Evolutionary conservation across 805 yeast genomes (phyloP), one percentile per base, ranked within the genome.

Genomic region (Cyberlindnera galapagoensis): DNA sequence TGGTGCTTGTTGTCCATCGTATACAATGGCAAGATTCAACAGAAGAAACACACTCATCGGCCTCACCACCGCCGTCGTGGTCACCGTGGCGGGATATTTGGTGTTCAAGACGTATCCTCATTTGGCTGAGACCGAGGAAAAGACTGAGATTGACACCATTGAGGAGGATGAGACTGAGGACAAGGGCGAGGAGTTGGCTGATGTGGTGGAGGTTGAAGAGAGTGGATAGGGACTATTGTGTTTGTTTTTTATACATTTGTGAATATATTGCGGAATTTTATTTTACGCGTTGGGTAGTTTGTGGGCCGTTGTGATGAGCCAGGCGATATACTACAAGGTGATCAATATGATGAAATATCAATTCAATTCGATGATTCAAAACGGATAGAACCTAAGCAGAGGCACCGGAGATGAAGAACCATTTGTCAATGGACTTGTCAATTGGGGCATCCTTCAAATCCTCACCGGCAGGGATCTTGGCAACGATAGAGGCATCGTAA

Each of bases 391-490:
- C 11, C 35, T 40, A 66, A 52, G 69, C 67, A 44, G 75, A 67
- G 43, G 82, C 78, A 66, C 90, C 92, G 39, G 90, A 85, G 58
- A 90, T 90, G 78, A 77, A 90, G 76, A 92, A 90, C 98, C 98
- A 90, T 70, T 90, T 90, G 75, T 90, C 97, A 59, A 90, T 69
- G 35, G 96, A 85, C 66, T 83, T 76, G 71, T 90, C 98, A 61
- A 92, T 85, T 63, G 96, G 94, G 44, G 94, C 96, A 59, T 88
- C 87, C 44, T 88, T 73, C 46, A 67, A 61, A 46, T 81, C 75
- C 49, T 74, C 52, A 51, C 84, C 94, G 37, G 73, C 71, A 49
- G 96, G 94, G 38, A 85, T 57, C 36, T 62, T 69, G 38, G 65
- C 49, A 33, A 62, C 63, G 35, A 62, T 59, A 34, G 69, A 46